Base-by-base conservation (phyloP, 129 eudicot species). In the Centrapalus pauciflorus region DNA sequence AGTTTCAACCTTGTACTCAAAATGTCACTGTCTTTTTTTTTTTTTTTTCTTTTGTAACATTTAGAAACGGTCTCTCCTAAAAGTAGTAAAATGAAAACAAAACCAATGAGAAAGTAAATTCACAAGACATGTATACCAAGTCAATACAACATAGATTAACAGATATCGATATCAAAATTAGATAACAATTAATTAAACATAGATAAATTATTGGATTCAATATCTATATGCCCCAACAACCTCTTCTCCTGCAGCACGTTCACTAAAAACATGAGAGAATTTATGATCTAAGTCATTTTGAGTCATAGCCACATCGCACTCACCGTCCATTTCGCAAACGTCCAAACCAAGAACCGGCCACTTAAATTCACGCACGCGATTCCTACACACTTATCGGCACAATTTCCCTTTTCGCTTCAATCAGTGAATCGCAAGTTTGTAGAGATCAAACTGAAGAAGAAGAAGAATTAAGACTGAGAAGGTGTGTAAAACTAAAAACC, bases 251-350 rank as follows among this genome's bases (percentile, higher is more conserved):
- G 85, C 79, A 37, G 77, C 62, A 19, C 81, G 80, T 59, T 83
- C 82, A 14, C 85, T 85, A 40, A 78, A 79, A n/a, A 80, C 82
- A 78, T 83, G 89, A 64, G 84, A 76, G 49, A 83, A 83, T 33
- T 76, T 83, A 85, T 82, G 76, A 16, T 79, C 88, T 27, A 79
- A 77, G 28, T 55, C 58, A 28, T 61, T 71, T 7, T 81, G 46
- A 37, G 67, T 50, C 80, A 61, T 76, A 16, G 43, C 78, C 52
- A 32, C 80, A 12, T 70, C 83, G 5, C 45, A 80, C 2, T 58
- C 71, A 10, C 67, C 75, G 28, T 74, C 76, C 83, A 77, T 82
- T 45, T 41, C 7, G 27, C 9, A 14, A 35, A 55, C 74, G 35
- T 17, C 11, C 50, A 9, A 33, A 19, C 16, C 64, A 57, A 29